A percentile compares a stretch with the other conserved stretches of the same genome.
phyloP scores from a whole-genome alignment of 306 rosid genomes.

The Castanea sativa region DNA sequence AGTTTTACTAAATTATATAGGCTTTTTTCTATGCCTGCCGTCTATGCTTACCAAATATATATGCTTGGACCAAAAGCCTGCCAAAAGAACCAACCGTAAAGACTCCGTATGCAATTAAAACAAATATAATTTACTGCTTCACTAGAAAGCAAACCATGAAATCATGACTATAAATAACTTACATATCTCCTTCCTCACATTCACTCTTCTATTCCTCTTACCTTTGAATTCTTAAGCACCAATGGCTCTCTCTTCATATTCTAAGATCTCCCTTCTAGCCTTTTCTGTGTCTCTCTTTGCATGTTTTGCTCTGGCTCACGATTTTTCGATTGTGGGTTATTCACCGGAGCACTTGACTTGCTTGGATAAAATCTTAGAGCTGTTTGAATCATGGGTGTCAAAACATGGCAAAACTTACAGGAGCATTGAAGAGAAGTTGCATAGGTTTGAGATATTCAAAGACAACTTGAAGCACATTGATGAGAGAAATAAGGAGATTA shows the following conservation, averaged over 20 bases:
- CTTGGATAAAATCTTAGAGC: constrained; percentile 56
- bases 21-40: background rate
- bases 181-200: constrained; percentile 4
- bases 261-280: constrained; percentile 27
- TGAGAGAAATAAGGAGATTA: constrained; percentile 47
- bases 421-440: constrained; percentile 61
- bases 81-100: constrained; percentile 43
- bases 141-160: constrained; percentile 47
- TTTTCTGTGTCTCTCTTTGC: constrained; percentile 8
- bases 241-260: constrained; percentile 38
- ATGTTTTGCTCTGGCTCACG: constrained; percentile 32
- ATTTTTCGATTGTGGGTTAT: constrained; percentile 69
- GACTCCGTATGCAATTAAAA: constrained; percentile 23
- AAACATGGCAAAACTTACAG: constrained; percentile 55
- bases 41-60: constrained; percentile 6
- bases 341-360: constrained; percentile 55
- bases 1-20: background rate
- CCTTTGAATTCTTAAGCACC: background rate
- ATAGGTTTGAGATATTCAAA: constrained; percentile 64
- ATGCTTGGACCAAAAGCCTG: constrained; percentile 42
- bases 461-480: constrained; percentile 69
- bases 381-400: constrained; percentile 65
- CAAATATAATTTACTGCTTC: constrained; percentile 22
- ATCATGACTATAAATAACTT: constrained; percentile 31
- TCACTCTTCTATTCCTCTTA: constrained; percentile 20